Evolutionary conservation across 352 stramenopile species (phyloP).

Genomic region (Phytophthora pluvialis): DNA sequence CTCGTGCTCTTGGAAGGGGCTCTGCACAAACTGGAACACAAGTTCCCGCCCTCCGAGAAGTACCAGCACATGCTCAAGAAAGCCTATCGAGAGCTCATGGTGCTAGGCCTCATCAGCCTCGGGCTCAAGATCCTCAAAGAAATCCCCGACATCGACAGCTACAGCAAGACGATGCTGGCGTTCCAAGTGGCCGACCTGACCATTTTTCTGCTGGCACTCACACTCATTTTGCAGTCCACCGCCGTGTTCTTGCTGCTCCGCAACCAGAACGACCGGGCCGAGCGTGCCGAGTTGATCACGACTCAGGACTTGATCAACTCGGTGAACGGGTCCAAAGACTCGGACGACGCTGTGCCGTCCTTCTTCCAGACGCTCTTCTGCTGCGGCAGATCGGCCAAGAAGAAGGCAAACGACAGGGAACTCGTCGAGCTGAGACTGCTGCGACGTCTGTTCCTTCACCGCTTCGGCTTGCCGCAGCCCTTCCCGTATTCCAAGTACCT

Average conservation of each 20-base stretch:
- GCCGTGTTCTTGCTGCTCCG: constrained; percentile 51
- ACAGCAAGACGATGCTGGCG: constrained; percentile 47
- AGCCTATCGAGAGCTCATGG: constrained; percentile 64
- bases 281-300: constrained; percentile 51
- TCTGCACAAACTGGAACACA: constrained; percentile 56
- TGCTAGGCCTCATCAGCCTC: constrained; percentile 63
- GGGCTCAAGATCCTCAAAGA: constrained; percentile 61
- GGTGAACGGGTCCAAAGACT: constrained; percentile 3
- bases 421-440: constrained; percentile 46
- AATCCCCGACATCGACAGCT: constrained; percentile 36
- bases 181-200: constrained; percentile 65
- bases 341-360: constrained; percentile 6
- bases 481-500: constrained; percentile 80
- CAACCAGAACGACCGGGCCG: constrained; percentile 45
- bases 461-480: constrained; percentile 50
- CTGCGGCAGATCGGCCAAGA: constrained; percentile 22
- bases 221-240: constrained; percentile 57
- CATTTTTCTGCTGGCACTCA: constrained; percentile 58
- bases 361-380: constrained; percentile 27
- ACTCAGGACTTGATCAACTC: constrained; percentile 39
- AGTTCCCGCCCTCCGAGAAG: constrained; percentile 55
- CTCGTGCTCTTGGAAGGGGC: constrained; percentile 55
- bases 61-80: constrained; percentile 78
- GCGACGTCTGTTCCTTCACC: constrained; percentile 47
- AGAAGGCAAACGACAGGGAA: constrained; percentile 19